phyloP scores from a whole-genome alignment of 2,329 filamentous ascomycete genomes.

The Lecanicillium sp. region DNA sequence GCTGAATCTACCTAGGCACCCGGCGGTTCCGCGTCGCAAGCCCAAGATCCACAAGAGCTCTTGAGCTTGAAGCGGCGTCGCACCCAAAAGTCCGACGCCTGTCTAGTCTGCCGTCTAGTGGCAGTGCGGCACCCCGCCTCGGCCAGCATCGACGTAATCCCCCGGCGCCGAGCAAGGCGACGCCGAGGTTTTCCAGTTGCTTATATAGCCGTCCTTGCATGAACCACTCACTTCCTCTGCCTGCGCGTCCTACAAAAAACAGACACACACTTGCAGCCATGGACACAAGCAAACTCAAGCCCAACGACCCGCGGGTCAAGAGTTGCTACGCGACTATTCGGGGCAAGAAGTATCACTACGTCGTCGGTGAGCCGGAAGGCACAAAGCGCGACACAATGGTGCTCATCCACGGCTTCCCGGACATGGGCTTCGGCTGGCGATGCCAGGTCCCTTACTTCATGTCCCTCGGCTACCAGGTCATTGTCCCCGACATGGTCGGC shows the following conservation, averaged over 20 bases:
- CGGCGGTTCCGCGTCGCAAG: background rate
- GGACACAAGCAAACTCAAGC: slow-evolving; percentile 57
- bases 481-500: slow-evolving; percentile 81
- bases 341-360: slow-evolving; percentile 59
- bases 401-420: slow-evolving; percentile 72
- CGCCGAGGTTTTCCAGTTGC: no score
- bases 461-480: slow-evolving; percentile 66
- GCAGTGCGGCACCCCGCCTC: background rate
- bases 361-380: slow-evolving; percentile 45
- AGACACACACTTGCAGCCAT: slow-evolving; percentile 27
- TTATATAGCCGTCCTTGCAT: no score
- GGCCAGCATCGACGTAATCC: background rate
- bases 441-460: slow-evolving; percentile 77
- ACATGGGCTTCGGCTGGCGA: slow-evolving; percentile 80
- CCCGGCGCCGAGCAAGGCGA: no score
- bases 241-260: no score
- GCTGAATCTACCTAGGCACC: slow-evolving; percentile 6
- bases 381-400: slow-evolving; percentile 44
- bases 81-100: slow-evolving; percentile 9
- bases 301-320: slow-evolving; percentile 35
- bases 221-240: no score
- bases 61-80: no score
- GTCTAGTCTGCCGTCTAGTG: slow-evolving; percentile 2
- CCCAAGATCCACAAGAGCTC: background rate
- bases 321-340: slow-evolving; percentile 27